A percentile compares a stretch with the other conserved stretches of the same genome.
Conservation (phyloP, 2,329 filamentous ascomycete genomes). For the Trichophyton mentagrophytes region DNA sequence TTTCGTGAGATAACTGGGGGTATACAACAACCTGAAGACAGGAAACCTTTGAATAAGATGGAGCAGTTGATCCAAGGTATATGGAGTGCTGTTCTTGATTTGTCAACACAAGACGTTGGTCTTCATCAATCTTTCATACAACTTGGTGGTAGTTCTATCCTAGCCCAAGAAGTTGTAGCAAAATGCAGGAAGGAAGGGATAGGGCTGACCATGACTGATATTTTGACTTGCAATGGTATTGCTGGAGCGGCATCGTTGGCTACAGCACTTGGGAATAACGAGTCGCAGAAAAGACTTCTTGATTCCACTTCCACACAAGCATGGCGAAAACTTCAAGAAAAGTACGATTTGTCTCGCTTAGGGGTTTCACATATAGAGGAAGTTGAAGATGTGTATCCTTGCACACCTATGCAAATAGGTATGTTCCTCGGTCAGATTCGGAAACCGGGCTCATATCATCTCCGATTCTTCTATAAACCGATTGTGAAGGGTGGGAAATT, state of each 20-base stretch:
- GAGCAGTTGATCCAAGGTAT: conserved; percentile 5
- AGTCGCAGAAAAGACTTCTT: neutral
- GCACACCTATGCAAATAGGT: conserved; percentile 7
- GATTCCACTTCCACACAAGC: neutral
- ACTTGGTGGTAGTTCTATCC: conserved; percentile 10
- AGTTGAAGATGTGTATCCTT: conserved; percentile 9
- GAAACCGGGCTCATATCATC: conserved; percentile 1
- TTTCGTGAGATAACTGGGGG: conserved; percentile 6
- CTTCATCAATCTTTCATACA: conserved; percentile 10
- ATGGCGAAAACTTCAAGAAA: neutral
- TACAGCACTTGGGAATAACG: neutral
- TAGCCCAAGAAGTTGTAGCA: conserved; percentile 20
- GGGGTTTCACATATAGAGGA: neutral
- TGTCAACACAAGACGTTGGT: conserved; percentile 23
- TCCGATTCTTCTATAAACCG: neutral
- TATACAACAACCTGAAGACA: neutral
- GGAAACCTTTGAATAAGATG: neutral
- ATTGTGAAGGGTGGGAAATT: neutral
- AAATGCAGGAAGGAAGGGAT: conserved; percentile 13
- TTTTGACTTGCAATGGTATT: conserved; percentile 17
- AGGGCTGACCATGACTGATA: conserved; percentile 17
- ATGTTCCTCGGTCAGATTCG: conserved; percentile 6
- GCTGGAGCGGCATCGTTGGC: conserved; percentile 3
- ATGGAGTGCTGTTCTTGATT: conserved; percentile 24
- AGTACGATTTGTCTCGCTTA: conserved; percentile 2